Evolutionary conservation across 441 rosid species (phyloP).

Genomic region (Theobroma grandiflorum): DNA sequence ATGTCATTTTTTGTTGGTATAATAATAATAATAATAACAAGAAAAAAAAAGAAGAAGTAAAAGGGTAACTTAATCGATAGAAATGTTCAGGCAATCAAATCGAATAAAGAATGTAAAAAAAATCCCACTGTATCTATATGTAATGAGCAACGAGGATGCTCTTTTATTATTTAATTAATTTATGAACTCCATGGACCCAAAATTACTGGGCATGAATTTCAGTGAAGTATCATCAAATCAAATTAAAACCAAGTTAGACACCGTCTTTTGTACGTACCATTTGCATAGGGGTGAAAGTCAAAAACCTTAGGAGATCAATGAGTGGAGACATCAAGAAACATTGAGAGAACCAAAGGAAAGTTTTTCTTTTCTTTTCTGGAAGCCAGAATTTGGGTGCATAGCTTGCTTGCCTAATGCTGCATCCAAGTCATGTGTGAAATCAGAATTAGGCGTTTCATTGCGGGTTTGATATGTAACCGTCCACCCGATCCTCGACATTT

Average conservation of each 20-base stretch:
- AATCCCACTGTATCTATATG: background rate
- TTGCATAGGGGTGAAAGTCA: background rate
- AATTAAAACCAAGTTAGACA: slow-evolving; percentile 26
- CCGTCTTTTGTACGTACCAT: slow-evolving; percentile 47
- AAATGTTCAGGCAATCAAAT: too few relatives aligned
- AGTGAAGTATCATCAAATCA: slow-evolving; percentile 44
- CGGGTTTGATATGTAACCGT: slow-evolving; percentile 39
- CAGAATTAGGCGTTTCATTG: slow-evolving; percentile 25
- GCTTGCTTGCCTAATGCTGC: too few relatives aligned
- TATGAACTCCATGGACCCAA: slow-evolving; percentile 8
- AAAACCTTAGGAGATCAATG: slow-evolving; percentile 27
- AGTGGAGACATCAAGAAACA: slow-evolving; percentile 34
- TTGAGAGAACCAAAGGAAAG: too few relatives aligned
- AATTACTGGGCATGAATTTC: slow-evolving; percentile 48
- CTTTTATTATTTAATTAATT: background rate
- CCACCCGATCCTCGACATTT: slow-evolving; percentile 47
- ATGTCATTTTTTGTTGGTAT: too few relatives aligned
- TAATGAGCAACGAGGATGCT: background rate
- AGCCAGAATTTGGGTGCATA: too few relatives aligned
- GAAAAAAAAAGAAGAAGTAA: too few relatives aligned
- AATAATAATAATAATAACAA: too few relatives aligned
- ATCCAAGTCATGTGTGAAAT: too few relatives aligned
- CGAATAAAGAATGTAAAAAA: too few relatives aligned
- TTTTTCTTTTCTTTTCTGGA: too few relatives aligned
- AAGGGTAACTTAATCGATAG: too few relatives aligned